Conservation (phyloP, 805 yeast species). For the Cyberlindnera xylosilytica region DNA sequence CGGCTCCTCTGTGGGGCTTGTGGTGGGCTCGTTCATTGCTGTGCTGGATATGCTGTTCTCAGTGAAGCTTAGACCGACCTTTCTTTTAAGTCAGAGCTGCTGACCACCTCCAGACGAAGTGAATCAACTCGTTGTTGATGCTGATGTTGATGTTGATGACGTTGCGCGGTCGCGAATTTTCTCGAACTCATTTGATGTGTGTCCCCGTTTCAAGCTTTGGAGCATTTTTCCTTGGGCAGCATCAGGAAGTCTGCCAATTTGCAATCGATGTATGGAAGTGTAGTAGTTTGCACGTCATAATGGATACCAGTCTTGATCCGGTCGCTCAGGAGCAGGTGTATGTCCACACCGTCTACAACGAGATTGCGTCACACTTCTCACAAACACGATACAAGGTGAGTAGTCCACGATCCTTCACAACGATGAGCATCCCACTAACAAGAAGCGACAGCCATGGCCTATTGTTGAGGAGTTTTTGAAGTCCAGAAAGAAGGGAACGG, state of each 20-base stretch:
- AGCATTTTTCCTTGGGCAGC: not conserved
- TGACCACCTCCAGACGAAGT: too few species aligned
- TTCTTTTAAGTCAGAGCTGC: too few species aligned
- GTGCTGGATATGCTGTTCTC: too few species aligned
- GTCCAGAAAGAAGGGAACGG: slow-evolving; percentile 44
- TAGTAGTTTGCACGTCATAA: too few species aligned
- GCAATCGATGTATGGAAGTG: too few species aligned
- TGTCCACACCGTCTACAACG: slow-evolving; percentile 92
- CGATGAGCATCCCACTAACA: slow-evolving; percentile 1
- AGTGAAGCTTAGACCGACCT: too few species aligned
- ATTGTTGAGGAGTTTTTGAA: slow-evolving; percentile 72
- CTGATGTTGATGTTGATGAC: slow-evolving; percentile 1
- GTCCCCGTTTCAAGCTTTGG: not conserved
- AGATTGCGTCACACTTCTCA: slow-evolving; percentile 90
- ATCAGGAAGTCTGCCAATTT: too few species aligned
- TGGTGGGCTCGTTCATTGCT: too few species aligned
- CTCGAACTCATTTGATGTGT: not conserved
- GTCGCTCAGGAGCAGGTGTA: slow-evolving; percentile 63
- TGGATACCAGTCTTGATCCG: slow-evolving; percentile 38
- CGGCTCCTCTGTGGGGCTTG: too few species aligned
- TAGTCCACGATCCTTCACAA: too few species aligned
- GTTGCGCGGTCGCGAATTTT: not conserved
- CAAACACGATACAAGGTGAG: slow-evolving; percentile 73
- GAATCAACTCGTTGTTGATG: too few species aligned
- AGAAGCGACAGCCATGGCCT: slow-evolving; percentile 76